Evolutionary conservation across 1,139 yeast genomes (phyloP), one percentile per base, ranked within the genome.

Genomic region (Eremothecium cymbalariae): DNA sequence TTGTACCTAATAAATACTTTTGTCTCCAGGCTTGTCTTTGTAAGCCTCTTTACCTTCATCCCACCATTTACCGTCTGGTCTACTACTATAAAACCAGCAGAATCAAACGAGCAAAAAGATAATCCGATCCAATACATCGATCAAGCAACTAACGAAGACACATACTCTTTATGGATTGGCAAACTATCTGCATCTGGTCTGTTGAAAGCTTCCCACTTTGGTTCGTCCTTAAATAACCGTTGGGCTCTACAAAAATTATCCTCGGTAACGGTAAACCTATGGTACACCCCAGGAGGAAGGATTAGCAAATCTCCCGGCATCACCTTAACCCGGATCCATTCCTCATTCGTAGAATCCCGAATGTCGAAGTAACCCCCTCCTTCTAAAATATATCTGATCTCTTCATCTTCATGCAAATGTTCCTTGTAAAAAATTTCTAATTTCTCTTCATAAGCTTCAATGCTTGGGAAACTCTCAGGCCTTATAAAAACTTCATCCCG

Each of bases 391-490:
- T 86, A 88, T 45, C 98, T 68, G 56, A 90, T 90, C 64, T 90
- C 98, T 61, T 90, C 98, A 57, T 90, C 98, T 57, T 90, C 97
- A 57, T 90, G 98, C 45, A 84, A 67, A 59, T 90, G 98, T 57
- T 90, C 97, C 32, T 73, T 67, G 63, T 80, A 85, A 59, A 88
- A 88, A 36, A 62, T 70, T 42, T 70, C 64, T 62, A 88, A 70
- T 58, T 85, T 84, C 39, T 64, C 65, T 44, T 74, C 68, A 51
- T 81, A 74, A 1, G 74, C 77, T 3, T 55, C 60, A 25, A 71
- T 68, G 34, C 77, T 77, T 30, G 80, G 76, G 53, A 86, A 74
- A 0, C 79, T 67, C 6, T 62, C 72, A 28, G 75, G 70, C 21
- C 75, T 71, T 37, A 90, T 68, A 31, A 63, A 63, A 19, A 90